These are phyloP conservation scores for Microsporum ferrugineum DNA, from an alignment of 2,329 filamentous ascomycete genomes.

Conservation along the genomic window DNA sequence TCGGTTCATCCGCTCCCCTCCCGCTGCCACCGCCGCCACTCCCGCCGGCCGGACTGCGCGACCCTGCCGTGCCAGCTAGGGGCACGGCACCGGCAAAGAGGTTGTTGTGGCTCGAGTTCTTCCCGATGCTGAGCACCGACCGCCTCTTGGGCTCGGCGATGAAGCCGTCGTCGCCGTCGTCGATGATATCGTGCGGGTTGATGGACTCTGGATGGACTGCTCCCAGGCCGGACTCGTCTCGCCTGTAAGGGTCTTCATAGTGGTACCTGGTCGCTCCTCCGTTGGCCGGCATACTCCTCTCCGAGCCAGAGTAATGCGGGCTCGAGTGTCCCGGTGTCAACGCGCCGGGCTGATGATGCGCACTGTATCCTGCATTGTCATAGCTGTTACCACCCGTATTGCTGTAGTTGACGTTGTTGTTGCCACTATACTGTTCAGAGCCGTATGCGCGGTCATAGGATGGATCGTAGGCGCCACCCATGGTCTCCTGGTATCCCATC, in stretches of 20 bases:
- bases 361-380: neutral
- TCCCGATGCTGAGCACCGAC: slow-evolving; percentile 50
- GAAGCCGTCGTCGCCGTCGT: slow-evolving; percentile 80
- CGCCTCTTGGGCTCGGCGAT: slow-evolving; percentile 44
- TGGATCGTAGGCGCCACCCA: slow-evolving; percentile 32
- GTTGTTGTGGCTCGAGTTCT: slow-evolving; percentile 28
- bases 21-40: slow-evolving; percentile 30
- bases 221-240: slow-evolving; percentile 43
- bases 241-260: slow-evolving; percentile 55
- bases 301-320: neutral
- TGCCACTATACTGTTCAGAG: neutral
- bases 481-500: slow-evolving; percentile 54
- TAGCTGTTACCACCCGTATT: neutral
- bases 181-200: slow-evolving; percentile 68
- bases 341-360: neutral
- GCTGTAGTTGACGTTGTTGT: neutral
- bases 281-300: neutral
- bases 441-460: neutral
- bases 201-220: slow-evolving; percentile 45
- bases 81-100: slow-evolving; percentile 37
- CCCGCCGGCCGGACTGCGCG: slow-evolving; percentile 17
- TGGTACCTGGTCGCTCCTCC: slow-evolving; percentile 19
- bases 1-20: neutral
- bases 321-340: neutral
- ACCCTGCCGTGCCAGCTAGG: slow-evolving; percentile 26